Evolutionary conservation across 495 filamentous ascomycete species (phyloP).

Genomic region (Pyrenula massariospora): DNA sequence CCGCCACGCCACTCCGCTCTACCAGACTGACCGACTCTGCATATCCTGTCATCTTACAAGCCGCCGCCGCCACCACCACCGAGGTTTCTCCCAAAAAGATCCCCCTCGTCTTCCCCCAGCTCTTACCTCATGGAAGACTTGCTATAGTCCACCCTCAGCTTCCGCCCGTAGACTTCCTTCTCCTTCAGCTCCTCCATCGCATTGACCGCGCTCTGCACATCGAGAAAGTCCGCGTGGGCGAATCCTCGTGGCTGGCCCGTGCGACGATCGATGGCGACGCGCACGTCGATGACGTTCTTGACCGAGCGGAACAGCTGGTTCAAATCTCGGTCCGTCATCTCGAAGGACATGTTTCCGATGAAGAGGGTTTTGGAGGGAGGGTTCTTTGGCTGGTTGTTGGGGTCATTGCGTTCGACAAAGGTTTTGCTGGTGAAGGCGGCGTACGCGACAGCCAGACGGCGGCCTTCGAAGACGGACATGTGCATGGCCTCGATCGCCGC

Average conservation of each 20-base stretch:
- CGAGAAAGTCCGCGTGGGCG: slow-evolving; percentile 75
- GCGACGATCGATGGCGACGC: slow-evolving; percentile 79
- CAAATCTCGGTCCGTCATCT: slow-evolving; percentile 79
- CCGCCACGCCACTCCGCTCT: too few relatives aligned
- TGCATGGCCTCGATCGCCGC: slow-evolving; percentile 55
- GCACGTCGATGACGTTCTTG: slow-evolving; percentile 63
- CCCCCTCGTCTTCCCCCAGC: too few relatives aligned
- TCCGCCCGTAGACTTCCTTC: slow-evolving; percentile 52
- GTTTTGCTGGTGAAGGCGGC: slow-evolving; percentile 24
- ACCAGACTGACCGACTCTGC: too few relatives aligned
- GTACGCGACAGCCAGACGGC: slow-evolving; percentile 51
- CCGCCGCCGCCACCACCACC: too few relatives aligned
- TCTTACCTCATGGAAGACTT: neutral
- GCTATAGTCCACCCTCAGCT: slow-evolving; percentile 54
- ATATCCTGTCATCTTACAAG: too few relatives aligned
- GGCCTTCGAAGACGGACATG: slow-evolving; percentile 66
- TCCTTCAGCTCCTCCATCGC: slow-evolving; percentile 45
- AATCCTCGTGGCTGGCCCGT: slow-evolving; percentile 85
- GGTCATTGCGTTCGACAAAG: slow-evolving; percentile 1
- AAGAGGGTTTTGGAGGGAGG: slow-evolving; percentile 58
- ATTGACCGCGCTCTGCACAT: slow-evolving; percentile 45
- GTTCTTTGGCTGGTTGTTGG: slow-evolving; percentile 5
- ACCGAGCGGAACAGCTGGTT: slow-evolving; percentile 69
- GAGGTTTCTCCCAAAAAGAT: too few relatives aligned
- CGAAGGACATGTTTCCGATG: slow-evolving; percentile 82